Evolutionary conservation across 257 asterid genomes (phyloP).

Genomic region (Solanum paucissectum): DNA sequence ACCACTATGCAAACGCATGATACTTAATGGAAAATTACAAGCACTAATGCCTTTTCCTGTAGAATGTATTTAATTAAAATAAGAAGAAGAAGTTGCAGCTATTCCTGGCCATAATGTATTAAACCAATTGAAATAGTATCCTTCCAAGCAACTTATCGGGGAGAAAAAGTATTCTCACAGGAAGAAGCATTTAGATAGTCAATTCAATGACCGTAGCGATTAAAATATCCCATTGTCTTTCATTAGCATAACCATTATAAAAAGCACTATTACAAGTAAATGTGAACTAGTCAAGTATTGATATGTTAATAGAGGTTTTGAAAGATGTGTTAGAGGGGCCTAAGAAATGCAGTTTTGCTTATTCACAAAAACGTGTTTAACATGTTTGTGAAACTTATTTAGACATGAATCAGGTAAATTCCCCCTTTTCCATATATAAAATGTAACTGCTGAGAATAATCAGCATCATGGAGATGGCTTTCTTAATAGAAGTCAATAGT

Average conservation of each 20-base stretch:
- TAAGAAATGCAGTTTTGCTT: not conserved
- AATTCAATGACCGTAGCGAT: not conserved
- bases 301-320: not conserved
- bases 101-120: not conserved
- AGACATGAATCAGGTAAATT: not conserved
- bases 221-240: not conserved
- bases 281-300: not conserved
- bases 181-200: not conserved
- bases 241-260: not conserved
- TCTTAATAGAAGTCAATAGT: not conserved
- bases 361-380: not conserved
- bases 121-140: not conserved
- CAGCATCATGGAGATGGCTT: not conserved
- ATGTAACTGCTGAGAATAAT: not conserved
- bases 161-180: not conserved
- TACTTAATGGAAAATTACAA: not conserved
- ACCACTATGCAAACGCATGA: not conserved
- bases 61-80: not conserved
- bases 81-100: not conserved
- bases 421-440: not conserved
- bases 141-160: not conserved
- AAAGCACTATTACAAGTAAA: not conserved
- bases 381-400: not conserved
- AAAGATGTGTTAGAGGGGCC: not conserved
- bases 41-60: not conserved